Evolutionary conservation across 2,329 filamentous ascomycete genomes (phyloP).

Genomic region (Aspergillus tanneri): DNA sequence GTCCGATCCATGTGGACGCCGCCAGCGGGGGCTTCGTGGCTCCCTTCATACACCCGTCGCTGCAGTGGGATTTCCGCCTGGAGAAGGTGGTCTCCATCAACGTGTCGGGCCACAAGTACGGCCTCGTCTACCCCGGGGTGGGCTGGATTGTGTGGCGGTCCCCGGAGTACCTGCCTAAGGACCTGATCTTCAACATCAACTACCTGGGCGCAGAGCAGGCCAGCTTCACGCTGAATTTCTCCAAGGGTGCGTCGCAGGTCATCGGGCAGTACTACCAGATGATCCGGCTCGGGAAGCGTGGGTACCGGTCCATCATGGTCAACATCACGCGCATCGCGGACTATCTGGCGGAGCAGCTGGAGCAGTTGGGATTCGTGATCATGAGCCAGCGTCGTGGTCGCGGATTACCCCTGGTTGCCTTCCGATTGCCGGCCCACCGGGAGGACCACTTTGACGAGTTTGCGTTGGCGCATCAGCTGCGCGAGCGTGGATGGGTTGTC

Average conservation of each 20-base stretch:
- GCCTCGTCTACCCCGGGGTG: slow-evolving; percentile 80
- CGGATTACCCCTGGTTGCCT: slow-evolving; percentile 86
- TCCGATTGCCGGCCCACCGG: slow-evolving; percentile 65
- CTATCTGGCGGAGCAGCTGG: slow-evolving; percentile 73
- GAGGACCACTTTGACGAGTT: slow-evolving; percentile 70
- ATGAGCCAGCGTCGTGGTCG: slow-evolving; percentile 76
- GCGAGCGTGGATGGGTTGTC: slow-evolving; percentile 86
- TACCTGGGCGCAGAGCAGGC: slow-evolving; percentile 94
- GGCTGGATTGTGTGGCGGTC: slow-evolving; percentile 91
- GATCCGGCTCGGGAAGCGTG: slow-evolving; percentile 88
- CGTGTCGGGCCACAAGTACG: slow-evolving; percentile 87
- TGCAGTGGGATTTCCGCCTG: slow-evolving; percentile 90
- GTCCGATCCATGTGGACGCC: slow-evolving; percentile 90
- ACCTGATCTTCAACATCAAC: slow-evolving; percentile 99
- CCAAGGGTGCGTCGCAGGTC: slow-evolving; percentile 88
- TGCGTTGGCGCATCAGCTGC: slow-evolving; percentile 77
- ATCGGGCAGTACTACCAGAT: slow-evolving; percentile 98
- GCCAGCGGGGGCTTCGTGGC: slow-evolving; percentile 90
- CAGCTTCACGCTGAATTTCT: slow-evolving; percentile 96
- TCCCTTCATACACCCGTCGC: slow-evolving; percentile 79
- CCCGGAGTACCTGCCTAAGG: slow-evolving; percentile 78
- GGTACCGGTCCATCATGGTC: slow-evolving; percentile 89
- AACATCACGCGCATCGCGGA: slow-evolving; percentile 89
- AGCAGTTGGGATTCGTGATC: slow-evolving; percentile 77
- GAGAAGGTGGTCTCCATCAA: slow-evolving; percentile 91